Evolutionary conservation across 805 yeast genomes (phyloP).

Genomic region (Saccharomycopsis babjevae): DNA sequence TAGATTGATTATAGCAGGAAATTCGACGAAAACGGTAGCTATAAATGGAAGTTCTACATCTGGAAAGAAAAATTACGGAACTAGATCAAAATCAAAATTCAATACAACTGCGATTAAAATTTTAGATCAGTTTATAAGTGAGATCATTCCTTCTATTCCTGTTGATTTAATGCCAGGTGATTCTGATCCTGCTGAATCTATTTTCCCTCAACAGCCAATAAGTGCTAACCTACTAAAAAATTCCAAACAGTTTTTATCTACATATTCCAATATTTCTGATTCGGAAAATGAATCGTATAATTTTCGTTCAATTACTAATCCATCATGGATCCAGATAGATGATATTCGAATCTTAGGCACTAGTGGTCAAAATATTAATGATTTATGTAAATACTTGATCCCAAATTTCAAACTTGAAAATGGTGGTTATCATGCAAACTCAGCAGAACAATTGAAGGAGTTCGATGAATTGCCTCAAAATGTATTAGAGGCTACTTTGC

Average conservation of each 20-base stretch:
- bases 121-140: conserved; percentile 51
- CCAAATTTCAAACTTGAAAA: conserved; percentile 30
- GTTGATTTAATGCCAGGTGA: conserved; percentile 78
- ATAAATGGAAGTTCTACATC: conserved; percentile 21
- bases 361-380: conserved; percentile 78
- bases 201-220: conserved; percentile 86
- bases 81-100: conserved; percentile 44
- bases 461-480: conserved; percentile 30
- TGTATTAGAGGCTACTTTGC: conserved; percentile 55
- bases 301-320: conserved; percentile 53
- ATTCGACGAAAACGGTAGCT: conserved; percentile 36
- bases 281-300: conserved; percentile 13
- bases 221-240: conserved; percentile 61
- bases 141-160: conserved; percentile 49
- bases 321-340: conserved; percentile 55
- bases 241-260: conserved; percentile 33
- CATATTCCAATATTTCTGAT: conserved; percentile 13
- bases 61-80: conserved; percentile 31
- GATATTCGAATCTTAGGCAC: conserved; percentile 56
- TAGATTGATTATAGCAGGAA: conserved; percentile 62
- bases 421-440: conserved; percentile 11
- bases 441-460: conserved; percentile 22
- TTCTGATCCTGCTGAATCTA: conserved; percentile 72
- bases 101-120: conserved; percentile 37
- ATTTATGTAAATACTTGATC: conserved; percentile 57